These are phyloP conservation scores for Fusarium anthophilum DNA, from an alignment of 2,329 filamentous ascomycete genomes.

Conservation along the genomic window DNA sequence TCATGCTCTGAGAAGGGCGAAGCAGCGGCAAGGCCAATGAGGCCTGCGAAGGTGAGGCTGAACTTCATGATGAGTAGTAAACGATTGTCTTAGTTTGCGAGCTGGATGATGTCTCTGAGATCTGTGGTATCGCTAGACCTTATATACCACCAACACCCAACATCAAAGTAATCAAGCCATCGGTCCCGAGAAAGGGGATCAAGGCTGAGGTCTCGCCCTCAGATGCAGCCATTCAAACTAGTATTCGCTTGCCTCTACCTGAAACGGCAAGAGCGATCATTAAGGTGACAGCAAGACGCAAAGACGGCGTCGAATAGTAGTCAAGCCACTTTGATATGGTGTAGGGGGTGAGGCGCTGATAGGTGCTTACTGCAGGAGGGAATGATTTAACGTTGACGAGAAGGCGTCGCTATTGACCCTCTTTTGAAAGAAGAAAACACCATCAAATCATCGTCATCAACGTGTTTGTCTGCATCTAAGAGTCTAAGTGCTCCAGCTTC, in stretches of 20 bases:
- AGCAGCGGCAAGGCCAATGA: slow-evolving; percentile 12
- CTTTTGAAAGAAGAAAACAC: neutral
- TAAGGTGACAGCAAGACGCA: neutral
- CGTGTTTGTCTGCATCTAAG: neutral
- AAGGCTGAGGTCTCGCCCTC: neutral
- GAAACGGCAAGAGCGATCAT: slow-evolving; percentile 1
- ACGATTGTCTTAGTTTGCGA: neutral
- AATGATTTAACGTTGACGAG: slow-evolving; percentile 12
- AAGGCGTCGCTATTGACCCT: neutral
- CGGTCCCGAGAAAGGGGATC: neutral
- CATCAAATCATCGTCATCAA: neutral
- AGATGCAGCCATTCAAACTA: neutral
- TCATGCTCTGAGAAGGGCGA: slow-evolving; percentile 21
- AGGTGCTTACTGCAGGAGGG: neutral
- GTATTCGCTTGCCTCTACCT: slow-evolving; percentile 1
- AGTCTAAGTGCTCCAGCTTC: neutral
- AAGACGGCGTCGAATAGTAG: slow-evolving; percentile 5
- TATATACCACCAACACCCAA: neutral
- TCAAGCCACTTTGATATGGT: neutral
- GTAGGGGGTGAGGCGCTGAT: slow-evolving; percentile 1
- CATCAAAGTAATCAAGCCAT: neutral
- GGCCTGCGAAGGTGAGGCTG: neutral
- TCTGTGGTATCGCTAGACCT: neutral
- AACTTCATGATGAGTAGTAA: slow-evolving; percentile 14
- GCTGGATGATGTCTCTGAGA: accelerated